Evolutionary conservation across 257 asterid genomes (phyloP).

Genomic region (Solanum pimpinellifolium): DNA sequence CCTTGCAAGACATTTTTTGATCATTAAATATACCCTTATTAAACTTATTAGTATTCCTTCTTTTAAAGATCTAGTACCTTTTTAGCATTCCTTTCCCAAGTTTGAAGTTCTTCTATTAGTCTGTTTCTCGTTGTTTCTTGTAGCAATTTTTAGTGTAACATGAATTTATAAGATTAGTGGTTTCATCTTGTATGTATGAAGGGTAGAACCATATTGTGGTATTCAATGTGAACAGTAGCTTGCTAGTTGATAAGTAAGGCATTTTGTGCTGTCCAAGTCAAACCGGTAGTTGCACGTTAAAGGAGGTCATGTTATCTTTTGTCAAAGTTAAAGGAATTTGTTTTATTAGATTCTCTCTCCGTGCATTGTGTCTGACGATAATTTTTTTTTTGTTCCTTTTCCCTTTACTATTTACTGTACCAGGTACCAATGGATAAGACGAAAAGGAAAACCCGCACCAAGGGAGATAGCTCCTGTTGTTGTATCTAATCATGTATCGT

Average conservation of each 20-base stretch:
- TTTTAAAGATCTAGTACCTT: not conserved
- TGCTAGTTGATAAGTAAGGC: not conserved
- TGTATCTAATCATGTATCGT: slow-evolving; percentile 92
- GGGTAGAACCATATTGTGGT: not conserved
- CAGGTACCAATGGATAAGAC: slow-evolving; percentile 97
- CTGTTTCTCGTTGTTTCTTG: not conserved
- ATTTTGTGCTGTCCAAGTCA: not conserved
- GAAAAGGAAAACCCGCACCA: slow-evolving; percentile 89
- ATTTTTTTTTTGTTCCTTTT: not conserved
- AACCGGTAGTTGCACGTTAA: not conserved
- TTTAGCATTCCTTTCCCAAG: not conserved
- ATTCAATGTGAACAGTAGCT: not conserved
- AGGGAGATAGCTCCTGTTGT: slow-evolving; percentile 90
- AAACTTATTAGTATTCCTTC: not conserved
- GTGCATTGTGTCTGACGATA: not conserved
- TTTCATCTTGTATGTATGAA: not conserved
- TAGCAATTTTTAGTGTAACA: not conserved
- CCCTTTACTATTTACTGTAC: slow-evolving; percentile 6
- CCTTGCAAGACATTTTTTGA: not conserved
- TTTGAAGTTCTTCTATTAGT: not conserved
- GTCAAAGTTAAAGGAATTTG: not conserved
- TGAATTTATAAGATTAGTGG: not conserved
- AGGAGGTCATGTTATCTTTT: not conserved
- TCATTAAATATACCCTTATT: not conserved
- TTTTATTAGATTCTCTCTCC: not conserved